Base-by-base conservation (phyloP, 768 basidiomycete species). In the Lactarius deliciosus region DNA sequence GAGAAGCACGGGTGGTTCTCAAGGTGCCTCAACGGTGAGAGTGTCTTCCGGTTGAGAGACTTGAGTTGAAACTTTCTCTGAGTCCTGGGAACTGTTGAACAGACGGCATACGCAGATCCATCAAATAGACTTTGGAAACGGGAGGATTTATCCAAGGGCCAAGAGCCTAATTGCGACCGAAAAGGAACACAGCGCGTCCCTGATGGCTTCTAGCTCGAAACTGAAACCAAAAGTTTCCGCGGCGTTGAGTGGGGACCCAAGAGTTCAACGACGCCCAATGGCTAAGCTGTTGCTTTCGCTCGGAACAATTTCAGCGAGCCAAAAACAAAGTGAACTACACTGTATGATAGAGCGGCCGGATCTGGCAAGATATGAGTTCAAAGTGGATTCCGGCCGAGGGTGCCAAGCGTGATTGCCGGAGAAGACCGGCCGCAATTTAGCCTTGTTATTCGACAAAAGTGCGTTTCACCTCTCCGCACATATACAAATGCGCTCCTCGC, bases 1-100 rank as follows among this genome's bases (percentile, higher is more conserved):
- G 50, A 53, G 22, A 7, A 53, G 50, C 6, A 22, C 50, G 50
- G 22, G 22, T 53, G 22, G 50, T 53, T 22, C 43, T n/a, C 34
- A 34, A 34, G 34, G 34, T 34, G 8, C 34, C 34, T 10, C 43
- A 45, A 10, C 50, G 50, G 50, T 53, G 25, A 53, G 50, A 25
- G 50, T 53, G 50, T 5, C 3, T 25, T 25, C 50, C 50, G 50
- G 22, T 10, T 15, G 5, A 25, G 47, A 50, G 22, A 53, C 50
- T 53, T 53, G 50, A 53, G 22, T 53, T 53, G 50, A 53, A 53
- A 53, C 22, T 25, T 53, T 53, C 50, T 53, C 50, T 53, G 50
- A 53, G 50, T 50, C 15, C 43, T 22, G 20, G 45, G 45, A 47
- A 47, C n/a, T 11, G 47, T 25, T 25, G n/a, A 50, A 22, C 50